Conservation (phyloP, 148 eudicot genomes). For the Spergularia bocconei region DNA sequence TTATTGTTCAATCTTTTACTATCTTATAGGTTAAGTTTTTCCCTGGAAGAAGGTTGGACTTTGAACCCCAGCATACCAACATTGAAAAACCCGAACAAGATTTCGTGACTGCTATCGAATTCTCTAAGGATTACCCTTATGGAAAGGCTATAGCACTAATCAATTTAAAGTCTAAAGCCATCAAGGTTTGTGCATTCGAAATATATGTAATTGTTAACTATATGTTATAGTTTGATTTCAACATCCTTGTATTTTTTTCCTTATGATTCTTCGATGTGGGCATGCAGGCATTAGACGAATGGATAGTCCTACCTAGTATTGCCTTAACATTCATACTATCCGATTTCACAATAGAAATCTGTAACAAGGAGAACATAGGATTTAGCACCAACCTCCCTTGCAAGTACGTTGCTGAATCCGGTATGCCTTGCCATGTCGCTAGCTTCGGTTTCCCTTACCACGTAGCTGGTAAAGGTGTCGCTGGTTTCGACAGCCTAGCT, state of each 20-base stretch:
- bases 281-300: conserved; percentile 62
- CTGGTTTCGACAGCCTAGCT: too few relatives aligned
- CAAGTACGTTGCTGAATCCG: too few relatives aligned
- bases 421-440: too few relatives aligned
- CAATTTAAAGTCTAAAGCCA: conserved; percentile 56
- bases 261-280: background rate
- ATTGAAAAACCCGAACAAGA: conserved; percentile 49
- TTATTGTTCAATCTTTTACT: background rate
- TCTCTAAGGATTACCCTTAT: conserved; percentile 68
- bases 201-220: background rate
- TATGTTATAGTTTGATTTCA: background rate
- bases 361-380: background rate
- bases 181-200: conserved; percentile 39
- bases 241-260: background rate
- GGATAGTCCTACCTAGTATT: conserved; percentile 57
- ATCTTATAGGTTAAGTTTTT: conserved; percentile 59
- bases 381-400: too few relatives aligned
- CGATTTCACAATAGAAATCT: conserved; percentile 46
- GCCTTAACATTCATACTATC: conserved; percentile 51
- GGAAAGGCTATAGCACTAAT: conserved; percentile 72
- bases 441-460: too few relatives aligned
- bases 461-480: too few relatives aligned
- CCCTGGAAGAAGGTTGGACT: conserved; percentile 75
- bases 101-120: conserved; percentile 71
- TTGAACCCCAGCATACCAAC: conserved; percentile 47